Conservation (phyloP, 495 filamentous ascomycete species). For the Tuber melanosporum region DNA sequence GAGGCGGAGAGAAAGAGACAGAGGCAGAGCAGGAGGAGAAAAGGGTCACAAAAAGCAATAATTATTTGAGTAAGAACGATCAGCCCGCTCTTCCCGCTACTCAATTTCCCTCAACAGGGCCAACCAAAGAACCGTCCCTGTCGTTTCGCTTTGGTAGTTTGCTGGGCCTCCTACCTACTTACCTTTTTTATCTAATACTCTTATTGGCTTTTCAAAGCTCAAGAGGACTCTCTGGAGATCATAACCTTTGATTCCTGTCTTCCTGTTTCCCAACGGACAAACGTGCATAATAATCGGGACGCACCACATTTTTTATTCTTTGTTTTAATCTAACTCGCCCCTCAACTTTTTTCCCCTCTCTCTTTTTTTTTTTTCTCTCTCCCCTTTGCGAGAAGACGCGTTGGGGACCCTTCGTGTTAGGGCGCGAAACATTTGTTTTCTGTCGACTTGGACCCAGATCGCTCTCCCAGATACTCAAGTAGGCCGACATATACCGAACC, state of each 20-base stretch:
- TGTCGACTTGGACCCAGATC: constrained; percentile 27
- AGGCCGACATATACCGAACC: constrained; percentile 17
- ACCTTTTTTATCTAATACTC: constrained; percentile 36
- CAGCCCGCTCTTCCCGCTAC: constrained; percentile 38
- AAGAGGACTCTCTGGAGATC: constrained; percentile 26
- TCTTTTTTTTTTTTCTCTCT: neutral
- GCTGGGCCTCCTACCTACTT: constrained; percentile 33
- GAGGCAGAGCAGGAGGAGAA: neutral
- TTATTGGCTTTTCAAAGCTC: constrained; percentile 24
- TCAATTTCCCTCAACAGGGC: constrained; percentile 41
- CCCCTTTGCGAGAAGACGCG: constrained; percentile 27
- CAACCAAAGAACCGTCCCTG: constrained; percentile 39
- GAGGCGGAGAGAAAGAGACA: constrained; percentile 14
- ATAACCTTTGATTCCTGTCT: constrained; percentile 2
- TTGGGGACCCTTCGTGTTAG: constrained; percentile 31
- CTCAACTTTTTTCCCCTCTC: neutral
- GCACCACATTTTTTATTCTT: neutral
- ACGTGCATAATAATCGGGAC: constrained; percentile 36
- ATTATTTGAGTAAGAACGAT: constrained; percentile 30
- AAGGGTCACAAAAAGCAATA: constrained; percentile 29
- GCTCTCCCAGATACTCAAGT: constrained; percentile 12
- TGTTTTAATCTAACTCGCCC: neutral
- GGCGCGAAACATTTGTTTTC: constrained; percentile 36
- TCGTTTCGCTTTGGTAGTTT: constrained; percentile 42
- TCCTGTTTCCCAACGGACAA: constrained; percentile 6